A percentile compares a stretch with the other conserved stretches of the same genome.
Conservation (phyloP, 495 filamentous ascomycete genomes). For the Penicillium malachiteum region DNA sequence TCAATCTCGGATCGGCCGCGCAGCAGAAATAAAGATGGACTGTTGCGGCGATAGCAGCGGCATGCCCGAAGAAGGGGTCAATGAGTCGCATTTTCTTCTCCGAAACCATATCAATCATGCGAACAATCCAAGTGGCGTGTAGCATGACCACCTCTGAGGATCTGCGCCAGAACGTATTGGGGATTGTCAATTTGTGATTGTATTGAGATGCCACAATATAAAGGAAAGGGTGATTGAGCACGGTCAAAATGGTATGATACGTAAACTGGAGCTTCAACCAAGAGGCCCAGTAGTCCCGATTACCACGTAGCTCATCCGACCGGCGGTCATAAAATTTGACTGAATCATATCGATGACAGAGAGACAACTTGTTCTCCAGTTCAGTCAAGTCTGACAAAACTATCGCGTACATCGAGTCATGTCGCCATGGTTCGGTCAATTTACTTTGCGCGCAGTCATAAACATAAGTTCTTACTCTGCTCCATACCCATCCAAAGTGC, state of each 20-base stretch:
- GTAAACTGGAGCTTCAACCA: conserved; percentile 50
- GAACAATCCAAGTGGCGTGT: conserved; percentile 48
- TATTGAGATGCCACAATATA: conserved; percentile 49
- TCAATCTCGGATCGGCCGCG: conserved; percentile 41
- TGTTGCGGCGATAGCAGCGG: conserved; percentile 43
- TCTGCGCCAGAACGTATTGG: conserved; percentile 46
- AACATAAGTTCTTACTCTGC: conserved; percentile 39
- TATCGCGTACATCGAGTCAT: conserved; percentile 47
- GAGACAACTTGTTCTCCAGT: conserved; percentile 44
- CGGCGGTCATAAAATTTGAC: conserved; percentile 47
- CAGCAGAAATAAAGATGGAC: conserved; percentile 50
- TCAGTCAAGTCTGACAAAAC: conserved; percentile 45
- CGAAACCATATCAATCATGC: conserved; percentile 49
- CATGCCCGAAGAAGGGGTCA: conserved; percentile 47
- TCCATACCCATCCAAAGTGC: conserved; percentile 49
- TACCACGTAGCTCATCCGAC: conserved; percentile 33
- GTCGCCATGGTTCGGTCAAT: conserved; percentile 46
- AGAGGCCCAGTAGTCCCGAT: conserved; percentile 42
- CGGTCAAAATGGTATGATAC: conserved; percentile 45
- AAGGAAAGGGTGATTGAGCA: conserved; percentile 48
- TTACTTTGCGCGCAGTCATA: conserved; percentile 41
- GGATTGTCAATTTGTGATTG: conserved; percentile 46
- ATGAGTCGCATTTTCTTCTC: conserved; percentile 45
- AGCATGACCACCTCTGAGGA: conserved; percentile 46
- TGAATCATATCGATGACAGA: conserved; percentile 47